phyloP scores from a whole-genome alignment of 2,329 filamentous ascomycete genomes.

The Pseudogymnoascus verrucosus region DNA sequence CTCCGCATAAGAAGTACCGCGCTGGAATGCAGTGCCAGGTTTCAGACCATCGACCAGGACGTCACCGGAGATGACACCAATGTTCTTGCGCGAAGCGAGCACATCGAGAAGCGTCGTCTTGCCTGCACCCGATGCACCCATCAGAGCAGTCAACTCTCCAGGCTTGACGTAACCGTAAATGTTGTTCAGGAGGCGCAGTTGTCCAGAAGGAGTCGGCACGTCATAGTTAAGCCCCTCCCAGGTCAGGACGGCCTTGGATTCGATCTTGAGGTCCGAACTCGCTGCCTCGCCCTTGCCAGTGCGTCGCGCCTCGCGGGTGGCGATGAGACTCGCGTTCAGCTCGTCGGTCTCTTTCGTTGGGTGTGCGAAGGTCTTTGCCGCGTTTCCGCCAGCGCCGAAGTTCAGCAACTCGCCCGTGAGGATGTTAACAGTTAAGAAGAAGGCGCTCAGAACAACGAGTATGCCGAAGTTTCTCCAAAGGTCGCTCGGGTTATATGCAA shows the following conservation, averaged over 20 bases:
- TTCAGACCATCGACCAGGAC: slow-evolving; percentile 61
- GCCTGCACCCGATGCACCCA: slow-evolving; percentile 61
- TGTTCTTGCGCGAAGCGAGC: slow-evolving; percentile 74
- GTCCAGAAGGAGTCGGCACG: slow-evolving; percentile 50
- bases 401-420: slow-evolving; percentile 43
- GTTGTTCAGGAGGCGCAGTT: slow-evolving; percentile 66
- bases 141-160: slow-evolving; percentile 58
- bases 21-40: slow-evolving; percentile 75
- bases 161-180: slow-evolving; percentile 76
- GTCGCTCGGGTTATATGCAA: slow-evolving; percentile 45
- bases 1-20: slow-evolving; percentile 67
- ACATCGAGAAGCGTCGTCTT: slow-evolving; percentile 85
- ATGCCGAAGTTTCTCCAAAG: slow-evolving; percentile 56
- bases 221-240: slow-evolving; percentile 66
- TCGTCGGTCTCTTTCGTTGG: slow-evolving; percentile 59
- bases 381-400: slow-evolving; percentile 74
- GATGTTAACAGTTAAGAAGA: slow-evolving; percentile 52
- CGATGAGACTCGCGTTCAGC: slow-evolving; percentile 31
- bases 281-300: slow-evolving; percentile 13
- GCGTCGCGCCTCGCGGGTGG: background rate
- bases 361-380: slow-evolving; percentile 67
- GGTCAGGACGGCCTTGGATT: slow-evolving; percentile 62
- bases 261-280: slow-evolving; percentile 32
- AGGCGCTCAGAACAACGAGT: slow-evolving; percentile 53
- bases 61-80: slow-evolving; percentile 80